These are phyloP conservation scores for Pseudopithomyces chartarum DNA, from an alignment of 2,329 filamentous ascomycete genomes.

Conservation along the genomic window DNA sequence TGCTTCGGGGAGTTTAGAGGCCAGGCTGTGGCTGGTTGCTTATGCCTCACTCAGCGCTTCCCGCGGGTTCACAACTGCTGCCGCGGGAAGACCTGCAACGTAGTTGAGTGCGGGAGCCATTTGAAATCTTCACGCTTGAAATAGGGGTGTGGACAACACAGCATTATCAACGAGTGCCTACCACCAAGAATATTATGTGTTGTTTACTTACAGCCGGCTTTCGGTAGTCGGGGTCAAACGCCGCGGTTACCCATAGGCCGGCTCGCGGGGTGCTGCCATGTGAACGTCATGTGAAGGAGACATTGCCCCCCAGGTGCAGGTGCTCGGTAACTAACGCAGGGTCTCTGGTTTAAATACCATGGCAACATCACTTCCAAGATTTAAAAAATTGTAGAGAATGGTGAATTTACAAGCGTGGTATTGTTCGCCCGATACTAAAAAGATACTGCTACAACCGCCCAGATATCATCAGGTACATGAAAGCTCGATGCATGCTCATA, in stretches of 20 bases:
- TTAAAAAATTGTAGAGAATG: not conserved
- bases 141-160: not conserved
- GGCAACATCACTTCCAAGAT: no score
- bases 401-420: conserved; percentile 28
- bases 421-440: conserved; percentile 30
- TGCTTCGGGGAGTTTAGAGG: not conserved
- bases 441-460: conserved; percentile 35
- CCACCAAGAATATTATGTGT: not conserved
- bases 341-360: no score
- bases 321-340: no score
- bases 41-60: not conserved
- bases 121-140: not conserved
- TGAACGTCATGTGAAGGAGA: not conserved
- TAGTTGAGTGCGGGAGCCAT: not conserved
- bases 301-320: no score
- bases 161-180: no score
- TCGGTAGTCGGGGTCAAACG: not conserved
- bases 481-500: conserved; percentile 29
- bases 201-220: not conserved
- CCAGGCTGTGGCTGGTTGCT: not conserved
- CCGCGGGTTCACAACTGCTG: not conserved
- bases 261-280: not conserved
- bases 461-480: conserved; percentile 22
- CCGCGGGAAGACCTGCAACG: not conserved
- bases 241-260: not conserved